These are phyloP conservation scores for Conidiobolus coronatus DNA, from an alignment of 371 early-diverging fungal genomes.

Conservation along the genomic window DNA sequence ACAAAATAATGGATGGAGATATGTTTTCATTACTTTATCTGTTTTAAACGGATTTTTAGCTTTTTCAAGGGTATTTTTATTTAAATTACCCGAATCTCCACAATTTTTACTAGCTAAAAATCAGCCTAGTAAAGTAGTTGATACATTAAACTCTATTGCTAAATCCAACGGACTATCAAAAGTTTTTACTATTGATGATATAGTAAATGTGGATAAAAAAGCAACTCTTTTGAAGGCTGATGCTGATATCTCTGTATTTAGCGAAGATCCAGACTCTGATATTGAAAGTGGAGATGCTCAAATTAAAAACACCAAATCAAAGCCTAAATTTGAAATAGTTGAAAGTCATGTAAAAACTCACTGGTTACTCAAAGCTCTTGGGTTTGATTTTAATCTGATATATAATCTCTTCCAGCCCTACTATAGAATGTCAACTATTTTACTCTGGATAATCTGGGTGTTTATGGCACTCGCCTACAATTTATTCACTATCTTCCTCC, in stretches of 20 bases:
- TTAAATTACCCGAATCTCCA: constrained; percentile 53
- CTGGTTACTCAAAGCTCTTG: background rate
- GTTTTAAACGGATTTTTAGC: constrained; percentile 42
- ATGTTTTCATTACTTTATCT: constrained; percentile 28
- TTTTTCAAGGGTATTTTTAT: constrained; percentile 29
- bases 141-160: constrained; percentile 46
- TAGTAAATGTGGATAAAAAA: background rate
- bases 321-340: background rate
- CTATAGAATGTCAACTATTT: constrained; percentile 24
- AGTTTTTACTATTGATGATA: constrained; percentile 3
- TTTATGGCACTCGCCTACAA: constrained; percentile 53
- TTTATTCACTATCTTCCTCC: constrained; percentile 64
- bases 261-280: background rate
- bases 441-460: constrained; percentile 58
- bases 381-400: background rate
- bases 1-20: constrained; percentile 56
- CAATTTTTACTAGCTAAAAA: constrained; percentile 47
- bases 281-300: background rate
- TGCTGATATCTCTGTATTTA: background rate
- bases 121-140: constrained; percentile 38
- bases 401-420: background rate
- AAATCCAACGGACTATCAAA: constrained; percentile 22
- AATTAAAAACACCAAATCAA: background rate
- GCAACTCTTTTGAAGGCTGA: background rate
- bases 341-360: background rate